phyloP scores from a whole-genome alignment of 495 filamentous ascomycete species.

The Podospora fimiseda region DNA sequence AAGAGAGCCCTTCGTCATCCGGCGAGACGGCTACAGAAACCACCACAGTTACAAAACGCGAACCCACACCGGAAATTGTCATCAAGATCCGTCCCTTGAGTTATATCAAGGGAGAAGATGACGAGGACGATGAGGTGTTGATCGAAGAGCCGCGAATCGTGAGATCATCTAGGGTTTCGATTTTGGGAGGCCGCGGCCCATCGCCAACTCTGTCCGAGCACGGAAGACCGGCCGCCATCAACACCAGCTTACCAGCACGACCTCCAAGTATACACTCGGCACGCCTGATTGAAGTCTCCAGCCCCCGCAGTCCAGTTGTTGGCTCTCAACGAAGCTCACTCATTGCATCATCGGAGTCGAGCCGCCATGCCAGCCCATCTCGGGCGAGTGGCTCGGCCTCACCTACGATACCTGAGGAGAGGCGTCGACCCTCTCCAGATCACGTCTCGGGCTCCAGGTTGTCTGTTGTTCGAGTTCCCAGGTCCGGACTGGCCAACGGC shows the following conservation, averaged over 20 bases:
- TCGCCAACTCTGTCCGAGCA: slow-evolving; percentile 37
- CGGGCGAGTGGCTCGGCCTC: slow-evolving; percentile 33
- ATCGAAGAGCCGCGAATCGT: slow-evolving; percentile 49
- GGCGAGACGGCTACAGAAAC: not conserved
- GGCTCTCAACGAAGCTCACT: slow-evolving; percentile 39
- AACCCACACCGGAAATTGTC: not conserved
- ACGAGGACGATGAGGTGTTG: slow-evolving; percentile 38
- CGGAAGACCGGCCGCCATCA: slow-evolving; percentile 33
- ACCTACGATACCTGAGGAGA: slow-evolving; percentile 37
- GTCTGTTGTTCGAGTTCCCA: slow-evolving; percentile 11
- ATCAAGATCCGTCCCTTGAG: not conserved
- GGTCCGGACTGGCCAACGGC: slow-evolving; percentile 19
- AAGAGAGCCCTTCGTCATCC: not conserved
- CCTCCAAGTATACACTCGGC: slow-evolving; percentile 48
- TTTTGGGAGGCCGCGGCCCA: slow-evolving; percentile 36
- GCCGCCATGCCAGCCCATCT: slow-evolving; percentile 27
- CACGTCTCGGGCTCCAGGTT: slow-evolving; percentile 14
- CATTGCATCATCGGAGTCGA: slow-evolving; percentile 31
- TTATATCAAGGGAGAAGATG: slow-evolving; percentile 25
- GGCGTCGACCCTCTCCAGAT: slow-evolving; percentile 13
- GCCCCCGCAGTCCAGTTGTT: slow-evolving; percentile 37
- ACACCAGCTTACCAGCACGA: slow-evolving; percentile 32
- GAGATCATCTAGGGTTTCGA: slow-evolving; percentile 49
- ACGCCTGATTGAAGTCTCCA: slow-evolving; percentile 48
- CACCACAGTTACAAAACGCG: not conserved